Evolutionary conservation across 495 filamentous ascomycete genomes (phyloP).

Genomic region (Wilcoxina mikolae): DNA sequence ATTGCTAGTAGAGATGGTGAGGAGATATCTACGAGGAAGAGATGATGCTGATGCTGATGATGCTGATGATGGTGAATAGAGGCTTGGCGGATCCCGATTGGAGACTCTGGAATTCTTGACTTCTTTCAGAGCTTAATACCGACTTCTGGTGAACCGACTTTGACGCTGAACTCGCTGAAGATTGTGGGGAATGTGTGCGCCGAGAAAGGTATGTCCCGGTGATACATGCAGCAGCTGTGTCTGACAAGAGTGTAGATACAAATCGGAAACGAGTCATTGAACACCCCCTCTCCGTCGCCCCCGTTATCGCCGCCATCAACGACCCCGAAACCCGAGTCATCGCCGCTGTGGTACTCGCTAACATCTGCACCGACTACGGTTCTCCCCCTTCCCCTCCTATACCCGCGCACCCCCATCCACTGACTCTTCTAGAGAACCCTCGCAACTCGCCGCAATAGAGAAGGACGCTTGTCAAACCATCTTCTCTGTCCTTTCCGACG

Average conservation of each 20-base stretch:
- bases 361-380: constrained; percentile 65
- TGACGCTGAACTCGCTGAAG: constrained; percentile 38
- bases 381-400: constrained; percentile 12
- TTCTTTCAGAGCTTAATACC: constrained; percentile 48
- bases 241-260: constrained; percentile 40
- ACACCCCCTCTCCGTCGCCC: constrained; percentile 38
- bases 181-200: constrained; percentile 70
- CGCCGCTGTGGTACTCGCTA: constrained; percentile 53
- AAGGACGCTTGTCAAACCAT: constrained; percentile 33
- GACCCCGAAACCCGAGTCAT: constrained; percentile 40
- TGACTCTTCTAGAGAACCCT: constrained; percentile 34
- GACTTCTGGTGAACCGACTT: constrained; percentile 28
- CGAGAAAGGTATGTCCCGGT: constrained; percentile 45
- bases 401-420: neutral
- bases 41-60: constrained; percentile 7
- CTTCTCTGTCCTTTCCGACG: constrained; percentile 35
- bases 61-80: constrained; percentile 31
- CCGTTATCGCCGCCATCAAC: constrained; percentile 40
- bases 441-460: constrained; percentile 39
- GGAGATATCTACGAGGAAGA: no score
- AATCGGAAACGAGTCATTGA: constrained; percentile 54
- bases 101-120: constrained; percentile 50
- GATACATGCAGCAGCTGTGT: neutral
- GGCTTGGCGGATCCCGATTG: constrained; percentile 48
- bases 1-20: constrained; percentile 3